Evolutionary conservation across 352 stramenopile genomes (phyloP).

Genomic region (Phytophthora nicotianae): DNA sequence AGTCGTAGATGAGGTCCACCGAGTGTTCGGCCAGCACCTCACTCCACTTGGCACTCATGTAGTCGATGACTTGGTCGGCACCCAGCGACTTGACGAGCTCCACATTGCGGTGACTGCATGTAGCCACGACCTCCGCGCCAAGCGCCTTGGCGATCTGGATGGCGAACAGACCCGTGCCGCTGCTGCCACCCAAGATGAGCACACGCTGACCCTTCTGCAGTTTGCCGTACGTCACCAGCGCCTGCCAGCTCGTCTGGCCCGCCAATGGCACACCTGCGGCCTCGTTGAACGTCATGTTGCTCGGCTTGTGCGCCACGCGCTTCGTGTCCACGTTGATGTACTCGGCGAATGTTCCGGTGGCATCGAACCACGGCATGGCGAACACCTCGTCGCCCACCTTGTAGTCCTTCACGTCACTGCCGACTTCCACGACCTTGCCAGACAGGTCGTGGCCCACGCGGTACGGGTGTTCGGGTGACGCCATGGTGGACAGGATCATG

Average conservation of each 20-base stretch:
- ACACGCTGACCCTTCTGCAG: constrained; percentile 39
- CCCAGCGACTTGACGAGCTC: constrained; percentile 49
- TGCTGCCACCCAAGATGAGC: constrained; percentile 53
- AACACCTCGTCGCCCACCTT: constrained; percentile 42
- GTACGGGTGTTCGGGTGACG: constrained; percentile 19
- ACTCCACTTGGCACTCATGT: constrained; percentile 55
- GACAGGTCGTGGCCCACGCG: constrained; percentile 29
- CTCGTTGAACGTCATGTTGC: constrained; percentile 43
- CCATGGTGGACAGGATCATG: constrained; percentile 12
- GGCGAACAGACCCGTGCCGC: constrained; percentile 58
- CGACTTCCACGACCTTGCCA: constrained; percentile 40
- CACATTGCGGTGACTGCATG: constrained; percentile 47
- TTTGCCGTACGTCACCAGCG: constrained; percentile 34
- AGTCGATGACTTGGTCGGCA: constrained; percentile 59
- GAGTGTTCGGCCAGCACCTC: constrained; percentile 38
- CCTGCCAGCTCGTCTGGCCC: constrained; percentile 32
- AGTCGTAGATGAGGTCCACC: constrained; percentile 46
- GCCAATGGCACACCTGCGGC: constrained; percentile 37
- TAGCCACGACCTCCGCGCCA: constrained; percentile 37
- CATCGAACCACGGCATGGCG: constrained; percentile 22
- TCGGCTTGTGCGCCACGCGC: constrained; percentile 46
- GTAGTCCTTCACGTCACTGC: constrained; percentile 32
- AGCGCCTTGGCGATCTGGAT: constrained; percentile 65
- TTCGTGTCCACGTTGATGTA: constrained; percentile 39
- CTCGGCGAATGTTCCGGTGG: constrained; percentile 40